phyloP scores from a whole-genome alignment of 2,329 filamentous ascomycete genomes.

The Seiridium unicorne region DNA sequence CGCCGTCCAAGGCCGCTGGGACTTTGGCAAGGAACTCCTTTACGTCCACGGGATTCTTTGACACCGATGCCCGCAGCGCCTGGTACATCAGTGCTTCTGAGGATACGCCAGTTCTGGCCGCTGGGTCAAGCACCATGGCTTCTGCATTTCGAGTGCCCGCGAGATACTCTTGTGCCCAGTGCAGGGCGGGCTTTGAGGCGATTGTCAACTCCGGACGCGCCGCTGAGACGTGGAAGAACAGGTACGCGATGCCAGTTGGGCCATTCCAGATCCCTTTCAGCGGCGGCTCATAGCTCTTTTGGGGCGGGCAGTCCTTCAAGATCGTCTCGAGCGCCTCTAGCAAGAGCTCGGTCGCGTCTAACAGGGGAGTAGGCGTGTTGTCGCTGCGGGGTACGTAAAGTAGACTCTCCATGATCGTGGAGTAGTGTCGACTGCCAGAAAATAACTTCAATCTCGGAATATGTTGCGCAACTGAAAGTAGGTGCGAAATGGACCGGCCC shows the following conservation, averaged over 20 bases:
- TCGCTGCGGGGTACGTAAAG: neutral
- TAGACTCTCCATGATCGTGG: neutral
- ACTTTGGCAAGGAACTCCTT: neutral
- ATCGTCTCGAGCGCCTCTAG: neutral
- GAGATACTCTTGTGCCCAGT: neutral
- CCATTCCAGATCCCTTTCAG: constrained; percentile 5
- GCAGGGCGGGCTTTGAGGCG: neutral
- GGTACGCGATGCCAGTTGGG: constrained; percentile 3
- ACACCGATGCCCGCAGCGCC: neutral
- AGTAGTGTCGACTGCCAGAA: too few relatives aligned
- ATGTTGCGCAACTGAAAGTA: too few relatives aligned
- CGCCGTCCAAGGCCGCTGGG: neutral
- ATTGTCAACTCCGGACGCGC: neutral
- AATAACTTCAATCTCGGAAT: too few relatives aligned
- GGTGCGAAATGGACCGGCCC: too few relatives aligned
- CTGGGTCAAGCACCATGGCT: neutral
- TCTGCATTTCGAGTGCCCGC: neutral
- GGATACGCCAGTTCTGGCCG: neutral
- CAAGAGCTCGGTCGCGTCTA: neutral
- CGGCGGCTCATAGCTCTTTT: neutral
- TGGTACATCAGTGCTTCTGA: neutral
- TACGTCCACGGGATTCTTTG: neutral
- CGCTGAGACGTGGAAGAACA: neutral
- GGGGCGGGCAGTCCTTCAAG: neutral
- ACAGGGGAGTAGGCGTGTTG: neutral